Conservation (phyloP, 371 early-diverging fungal species). For the Mortierella sp. region DNA sequence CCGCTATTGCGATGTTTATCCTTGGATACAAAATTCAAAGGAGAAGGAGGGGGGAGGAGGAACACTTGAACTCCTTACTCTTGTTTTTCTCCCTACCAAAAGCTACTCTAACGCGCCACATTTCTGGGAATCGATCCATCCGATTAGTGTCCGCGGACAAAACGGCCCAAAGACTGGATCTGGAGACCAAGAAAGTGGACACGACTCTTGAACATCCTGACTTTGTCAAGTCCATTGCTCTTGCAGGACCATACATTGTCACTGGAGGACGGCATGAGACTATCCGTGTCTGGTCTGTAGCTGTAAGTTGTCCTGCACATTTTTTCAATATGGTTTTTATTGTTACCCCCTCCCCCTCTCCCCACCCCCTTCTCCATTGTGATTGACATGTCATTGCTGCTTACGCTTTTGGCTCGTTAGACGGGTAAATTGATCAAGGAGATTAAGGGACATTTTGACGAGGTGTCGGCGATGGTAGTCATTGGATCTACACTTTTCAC, state of each 20-base stretch:
- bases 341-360: neutral
- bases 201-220: constrained; percentile 81
- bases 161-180: constrained; percentile 66
- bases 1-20: no score
- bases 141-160: constrained; percentile 80
- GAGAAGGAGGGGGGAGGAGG: neutral
- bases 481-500: constrained; percentile 70
- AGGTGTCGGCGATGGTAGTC: constrained; percentile 71
- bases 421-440: constrained; percentile 72
- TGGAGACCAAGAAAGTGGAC: constrained; percentile 68
- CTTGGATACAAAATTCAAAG: neutral
- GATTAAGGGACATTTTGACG: constrained; percentile 85
- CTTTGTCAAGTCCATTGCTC: constrained; percentile 74
- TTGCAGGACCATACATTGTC: constrained; percentile 73
- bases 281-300: constrained; percentile 83
- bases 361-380: neutral
- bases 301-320: constrained; percentile 70
- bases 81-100: neutral
- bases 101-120: no score
- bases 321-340: no score
- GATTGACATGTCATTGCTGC: no score
- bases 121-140: no score
- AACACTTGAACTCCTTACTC: no score
- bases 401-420: constrained; percentile 47
- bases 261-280: constrained; percentile 87